phyloP scores from a whole-genome alignment of 2,329 filamentous ascomycete species.

The Cladosporium sp. region DNA sequence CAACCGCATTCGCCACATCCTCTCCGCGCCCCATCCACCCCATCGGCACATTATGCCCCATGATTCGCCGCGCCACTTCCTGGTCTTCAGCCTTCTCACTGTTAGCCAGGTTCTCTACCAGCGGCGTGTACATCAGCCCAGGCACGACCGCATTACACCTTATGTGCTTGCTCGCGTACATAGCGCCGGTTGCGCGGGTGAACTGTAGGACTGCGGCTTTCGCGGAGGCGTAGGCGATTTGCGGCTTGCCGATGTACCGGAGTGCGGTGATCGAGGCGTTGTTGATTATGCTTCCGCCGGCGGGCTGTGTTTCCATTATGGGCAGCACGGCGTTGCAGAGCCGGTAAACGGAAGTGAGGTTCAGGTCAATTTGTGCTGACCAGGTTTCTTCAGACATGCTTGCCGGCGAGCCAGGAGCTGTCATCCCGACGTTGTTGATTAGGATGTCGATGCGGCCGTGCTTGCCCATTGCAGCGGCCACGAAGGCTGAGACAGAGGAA shows the following conservation, averaged over 20 bases:
- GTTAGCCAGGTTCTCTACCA: conserved; percentile 42
- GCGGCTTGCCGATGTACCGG: conserved; percentile 48
- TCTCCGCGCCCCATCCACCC: conserved; percentile 55
- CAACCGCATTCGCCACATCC: conserved; percentile 75
- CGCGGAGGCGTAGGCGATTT: conserved; percentile 47
- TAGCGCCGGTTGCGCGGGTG: conserved; percentile 36
- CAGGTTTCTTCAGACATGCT: conserved; percentile 46
- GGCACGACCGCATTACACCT: conserved; percentile 53
- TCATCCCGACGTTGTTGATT: conserved; percentile 49
- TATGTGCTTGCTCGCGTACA: conserved; percentile 43
- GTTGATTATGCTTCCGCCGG: conserved; percentile 36
- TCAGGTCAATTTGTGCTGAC: conserved; percentile 52
- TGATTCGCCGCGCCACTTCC: conserved; percentile 48
- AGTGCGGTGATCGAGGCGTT: conserved; percentile 52
- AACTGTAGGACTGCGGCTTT: conserved; percentile 27
- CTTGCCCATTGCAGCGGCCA: conserved; percentile 36
- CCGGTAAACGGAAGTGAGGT: conserved; percentile 53
- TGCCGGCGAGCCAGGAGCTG: conserved; percentile 41
- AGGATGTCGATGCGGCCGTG: conserved; percentile 48
- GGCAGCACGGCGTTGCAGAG: conserved; percentile 50
- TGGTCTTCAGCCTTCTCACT: conserved; percentile 43
- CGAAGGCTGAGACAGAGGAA: conserved; percentile 45
- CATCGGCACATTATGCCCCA: conserved; percentile 56
- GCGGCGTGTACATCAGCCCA: conserved; percentile 54
- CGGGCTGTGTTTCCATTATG: conserved; percentile 48